Evolutionary conservation across 139 green algal species (phyloP), one percentile per base, ranked within the genome.

Genomic region (Tetradesmus obliquus): DNA sequence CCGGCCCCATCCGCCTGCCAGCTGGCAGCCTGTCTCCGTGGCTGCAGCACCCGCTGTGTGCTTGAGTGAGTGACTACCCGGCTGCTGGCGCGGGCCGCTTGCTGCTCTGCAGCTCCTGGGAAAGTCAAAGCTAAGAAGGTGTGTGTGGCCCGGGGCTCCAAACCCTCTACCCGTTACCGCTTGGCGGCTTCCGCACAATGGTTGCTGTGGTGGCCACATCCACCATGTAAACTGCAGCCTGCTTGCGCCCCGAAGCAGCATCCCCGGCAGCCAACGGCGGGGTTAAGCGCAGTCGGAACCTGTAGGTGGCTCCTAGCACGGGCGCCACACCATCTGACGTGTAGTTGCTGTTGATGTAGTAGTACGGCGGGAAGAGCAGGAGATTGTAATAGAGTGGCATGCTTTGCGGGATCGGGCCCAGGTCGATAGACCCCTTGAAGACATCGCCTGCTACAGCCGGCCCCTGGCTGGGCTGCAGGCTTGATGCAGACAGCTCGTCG

Each of bases 201-300:
- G 19, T 71, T 19, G 9, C 60, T 71, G 60, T 19, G 60, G 10
- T 71, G 15, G 60, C 60, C 60, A 85, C 79, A 62, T 85, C 32
- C 79, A 85, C 79, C 79, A 85, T 45, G 60, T 85, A 57, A 10
- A 7, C 32, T 55, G 53, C 79, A 9, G 24, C 32, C 7, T 53
- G 15, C 20, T 85, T 71, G 20, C 82, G 13, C 53, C 82, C 82
- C 53, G 82, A 54, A 5, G 82, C 82, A 10, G 82, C 82, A 72
- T 87, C 82, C 13, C 82, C 82, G 20, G n/a, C 10, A 12, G 82
- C 82, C 17, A 87, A 13, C 5, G 55, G 57, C 22, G 82, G 82
- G 54, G 82, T 87, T 9, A 87, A 74, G 22, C n/a, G 53, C 53
- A 87, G 19, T 17, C 57, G 74, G 82, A 74, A 87, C 17, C 57